phyloP scores from a whole-genome alignment of 345 rosid genomes.

The Euphorbia pulcherrima region DNA sequence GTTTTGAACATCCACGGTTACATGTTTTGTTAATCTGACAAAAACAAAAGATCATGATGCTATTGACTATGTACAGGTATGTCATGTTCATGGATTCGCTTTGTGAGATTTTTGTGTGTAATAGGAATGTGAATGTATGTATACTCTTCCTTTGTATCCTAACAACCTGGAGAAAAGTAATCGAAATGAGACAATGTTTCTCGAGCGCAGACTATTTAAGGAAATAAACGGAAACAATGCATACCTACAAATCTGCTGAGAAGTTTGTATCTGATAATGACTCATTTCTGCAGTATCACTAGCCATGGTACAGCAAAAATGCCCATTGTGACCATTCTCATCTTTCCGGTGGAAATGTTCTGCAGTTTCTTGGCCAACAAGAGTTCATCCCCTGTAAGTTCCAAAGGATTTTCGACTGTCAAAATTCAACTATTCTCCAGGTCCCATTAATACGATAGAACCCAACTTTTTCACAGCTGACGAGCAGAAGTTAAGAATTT shows the following conservation, averaged over 20 bases:
- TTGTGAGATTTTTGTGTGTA: conserved; percentile 1
- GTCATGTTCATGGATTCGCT: conserved; percentile 4
- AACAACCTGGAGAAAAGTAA: conserved; percentile 6
- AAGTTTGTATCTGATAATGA: not conserved
- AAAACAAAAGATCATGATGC: not conserved
- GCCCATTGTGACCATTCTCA: conserved; percentile 8
- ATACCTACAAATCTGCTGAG: conserved; percentile 22
- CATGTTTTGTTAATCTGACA: not conserved
- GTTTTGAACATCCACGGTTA: not conserved
- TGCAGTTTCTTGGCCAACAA: conserved; percentile 73
- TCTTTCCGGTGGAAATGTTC: conserved; percentile 37
- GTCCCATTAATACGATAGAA: too few species aligned
- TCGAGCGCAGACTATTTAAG: not conserved
- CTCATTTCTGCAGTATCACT: conserved; percentile 12
- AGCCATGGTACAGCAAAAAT: not conserved
- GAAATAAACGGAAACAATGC: conserved; percentile 3
- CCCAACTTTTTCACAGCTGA: not conserved
- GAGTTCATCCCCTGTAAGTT: conserved; percentile 45
- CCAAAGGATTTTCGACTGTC: conserved; percentile 4
- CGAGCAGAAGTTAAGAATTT: too few species aligned
- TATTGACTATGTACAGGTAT: conserved; percentile 18
- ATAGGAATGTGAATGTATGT: not conserved
- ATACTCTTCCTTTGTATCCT: conserved; percentile 5
- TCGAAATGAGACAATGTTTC: conserved; percentile 5
- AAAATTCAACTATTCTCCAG: conserved; percentile 1